Evolutionary conservation across 768 basidiomycete genomes (phyloP), one percentile per base, ranked within the genome.

Genomic region (Obba rivulosa): DNA sequence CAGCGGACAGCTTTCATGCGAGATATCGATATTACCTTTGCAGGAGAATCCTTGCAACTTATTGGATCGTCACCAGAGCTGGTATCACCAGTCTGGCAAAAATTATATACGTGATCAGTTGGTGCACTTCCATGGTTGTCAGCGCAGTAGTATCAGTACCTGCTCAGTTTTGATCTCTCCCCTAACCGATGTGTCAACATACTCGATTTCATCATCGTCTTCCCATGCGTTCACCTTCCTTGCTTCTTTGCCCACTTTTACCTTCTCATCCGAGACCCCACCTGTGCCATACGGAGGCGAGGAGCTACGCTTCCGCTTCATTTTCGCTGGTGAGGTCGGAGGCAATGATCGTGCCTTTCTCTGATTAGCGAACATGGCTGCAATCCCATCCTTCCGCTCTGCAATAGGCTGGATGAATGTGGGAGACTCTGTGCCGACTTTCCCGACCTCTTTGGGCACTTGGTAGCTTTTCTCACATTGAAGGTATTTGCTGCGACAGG

Each of bases 371-470:
- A 92, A 92, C 78, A 91, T 80, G 8, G 86, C 83, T 59, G 83
- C 73, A 45, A 92, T 95, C 7, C 93, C 92, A 57, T 94, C 93
- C 58, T 86, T 86, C 18, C 93, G 79, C 40, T 76, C 71, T 8
- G 81, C 69, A 17, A 96, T 67, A 0, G 94, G 92, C 57, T 90
- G 75, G 45, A 96, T 82, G 63, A 88, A 96, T 0, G 81, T 76
- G 0, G 87, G 67, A 1, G 87, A 92, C 59, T 98, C 87, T 8
- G 71, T 81, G 8, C 91, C 90, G 3, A 97, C 87, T 66, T 87
- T 94, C 0, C 93, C 94, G 0, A 96, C 83, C 70, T 96, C 94
- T 55, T 79, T 80, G 0, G 90, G 90, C 0, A 96, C 94, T 49
- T 79, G 80, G 61, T 94, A 96, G 59, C 92, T 94, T 14, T 20